phyloP scores from a whole-genome alignment of 805 yeast genomes.

The Yarrowia sp. region DNA sequence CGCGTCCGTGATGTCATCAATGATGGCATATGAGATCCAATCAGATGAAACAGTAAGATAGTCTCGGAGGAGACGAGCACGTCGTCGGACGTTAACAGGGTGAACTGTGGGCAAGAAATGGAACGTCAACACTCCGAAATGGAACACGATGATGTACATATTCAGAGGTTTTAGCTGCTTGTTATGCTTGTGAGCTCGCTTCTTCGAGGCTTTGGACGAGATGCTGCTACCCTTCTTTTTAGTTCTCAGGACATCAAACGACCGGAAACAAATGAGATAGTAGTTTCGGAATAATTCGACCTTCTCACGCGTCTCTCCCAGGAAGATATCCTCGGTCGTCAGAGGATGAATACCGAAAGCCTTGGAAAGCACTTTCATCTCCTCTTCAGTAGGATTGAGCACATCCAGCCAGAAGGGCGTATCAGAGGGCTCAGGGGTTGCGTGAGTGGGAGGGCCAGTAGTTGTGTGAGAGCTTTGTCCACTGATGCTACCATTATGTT shows the following conservation, averaged over 20 bases:
- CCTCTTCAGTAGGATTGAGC: conserved; percentile 92
- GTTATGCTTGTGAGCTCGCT: conserved; percentile 52
- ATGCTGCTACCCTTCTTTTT: conserved; percentile 17
- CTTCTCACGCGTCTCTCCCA: conserved; percentile 94
- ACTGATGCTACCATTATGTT: conserved; percentile 16
- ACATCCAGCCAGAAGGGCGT: conserved; percentile 94
- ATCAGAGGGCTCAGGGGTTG: conserved; percentile 41
- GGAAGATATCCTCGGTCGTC: conserved; percentile 91
- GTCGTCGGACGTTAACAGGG: conserved; percentile 91
- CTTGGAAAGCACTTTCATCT: conserved; percentile 88
- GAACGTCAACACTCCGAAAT: conserved; percentile 88
- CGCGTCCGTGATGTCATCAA: conserved; percentile 96
- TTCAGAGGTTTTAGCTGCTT: conserved; percentile 82
- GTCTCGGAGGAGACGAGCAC: conserved; percentile 86
- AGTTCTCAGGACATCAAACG: conserved; percentile 66
- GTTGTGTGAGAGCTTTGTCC: conserved; percentile 25
- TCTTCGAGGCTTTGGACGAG: conserved; percentile 74
- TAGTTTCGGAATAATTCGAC: conserved; percentile 91
- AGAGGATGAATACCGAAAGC: conserved; percentile 95
- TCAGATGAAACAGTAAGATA: conserved; percentile 90
- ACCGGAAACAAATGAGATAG: conserved; percentile 88
- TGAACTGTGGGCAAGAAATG: conserved; percentile 96
- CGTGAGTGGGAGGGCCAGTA: conserved; percentile 1
- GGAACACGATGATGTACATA: conserved; percentile 90
- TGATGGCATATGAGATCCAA: conserved; percentile 96